These are phyloP conservation scores for Achaetomiella virescens DNA, from an alignment of 495 filamentous ascomycete species.

Conservation along the genomic window DNA sequence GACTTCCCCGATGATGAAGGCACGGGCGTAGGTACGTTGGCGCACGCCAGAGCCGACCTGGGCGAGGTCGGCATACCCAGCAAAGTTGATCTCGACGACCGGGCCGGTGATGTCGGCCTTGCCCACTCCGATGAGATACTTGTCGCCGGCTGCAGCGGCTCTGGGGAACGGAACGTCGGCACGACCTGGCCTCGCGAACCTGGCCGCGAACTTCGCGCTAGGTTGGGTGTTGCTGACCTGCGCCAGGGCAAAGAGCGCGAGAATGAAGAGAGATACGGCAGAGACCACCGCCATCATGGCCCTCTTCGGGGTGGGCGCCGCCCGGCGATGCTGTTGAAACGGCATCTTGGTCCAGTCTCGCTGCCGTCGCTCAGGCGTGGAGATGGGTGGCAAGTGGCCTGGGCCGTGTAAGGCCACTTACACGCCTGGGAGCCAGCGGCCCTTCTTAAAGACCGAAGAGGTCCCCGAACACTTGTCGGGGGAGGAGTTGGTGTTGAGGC, in stretches of 20 bases:
- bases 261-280: slow-evolving; percentile 19
- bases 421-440: not conserved
- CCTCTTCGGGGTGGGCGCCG: not conserved
- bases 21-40: slow-evolving; percentile 78
- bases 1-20: slow-evolving; percentile 80
- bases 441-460: not conserved
- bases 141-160: slow-evolving; percentile 36
- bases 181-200: not conserved
- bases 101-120: slow-evolving; percentile 94
- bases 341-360: not conserved
- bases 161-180: slow-evolving; percentile 3
- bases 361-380: not conserved
- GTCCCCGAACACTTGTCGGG: not conserved
- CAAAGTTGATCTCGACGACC: slow-evolving; percentile 46
- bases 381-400: not conserved
- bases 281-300: slow-evolving; percentile 13
- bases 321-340: slow-evolving; percentile 3
- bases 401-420: not conserved
- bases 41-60: slow-evolving; percentile 77
- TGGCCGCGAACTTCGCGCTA: not conserved
- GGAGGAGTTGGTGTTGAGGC: not conserved
- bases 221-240: slow-evolving; percentile 1
- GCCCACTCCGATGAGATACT: slow-evolving; percentile 78
- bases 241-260: slow-evolving; percentile 16
- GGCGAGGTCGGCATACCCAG: slow-evolving; percentile 70